phyloP scores from a whole-genome alignment of 495 filamentous ascomycete species.

The Diplogelasinospora grovesii region DNA sequence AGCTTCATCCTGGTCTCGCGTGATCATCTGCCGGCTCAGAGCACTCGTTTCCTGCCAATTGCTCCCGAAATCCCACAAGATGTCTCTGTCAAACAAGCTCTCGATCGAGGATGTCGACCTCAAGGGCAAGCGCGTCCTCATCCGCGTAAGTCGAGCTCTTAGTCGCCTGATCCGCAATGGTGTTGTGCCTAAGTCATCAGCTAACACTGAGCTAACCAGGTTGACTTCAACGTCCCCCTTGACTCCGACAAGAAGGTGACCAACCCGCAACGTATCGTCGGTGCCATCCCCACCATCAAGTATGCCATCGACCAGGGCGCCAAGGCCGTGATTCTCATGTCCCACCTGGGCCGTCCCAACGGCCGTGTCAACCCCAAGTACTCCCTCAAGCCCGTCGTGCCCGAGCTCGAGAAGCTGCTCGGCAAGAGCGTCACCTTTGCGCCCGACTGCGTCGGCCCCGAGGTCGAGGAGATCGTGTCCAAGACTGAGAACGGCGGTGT shows the following conservation, averaged over 20 bases:
- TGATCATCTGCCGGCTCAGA: neutral
- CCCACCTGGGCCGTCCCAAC: slow-evolving; percentile 92
- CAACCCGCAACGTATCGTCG: slow-evolving; percentile 96
- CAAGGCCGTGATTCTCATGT: slow-evolving; percentile 96
- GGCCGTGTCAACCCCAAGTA: slow-evolving; percentile 88
- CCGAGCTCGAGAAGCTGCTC: slow-evolving; percentile 86
- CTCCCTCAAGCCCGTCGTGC: slow-evolving; percentile 84
- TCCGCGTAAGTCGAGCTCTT: slow-evolving; percentile 65
- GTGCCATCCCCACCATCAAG: slow-evolving; percentile 96
- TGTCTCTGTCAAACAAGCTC: slow-evolving; percentile 99
- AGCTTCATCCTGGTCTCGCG: slow-evolving; percentile 2
- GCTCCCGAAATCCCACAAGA: slow-evolving; percentile 36
- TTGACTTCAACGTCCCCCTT: slow-evolving; percentile 99
- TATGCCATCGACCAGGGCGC: slow-evolving; percentile 91
- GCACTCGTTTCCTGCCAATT: slow-evolving; percentile 8
- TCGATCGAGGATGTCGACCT: slow-evolving; percentile 92
- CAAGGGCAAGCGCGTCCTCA: slow-evolving; percentile 95
- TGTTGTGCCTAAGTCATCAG: neutral
- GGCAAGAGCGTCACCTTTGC: slow-evolving; percentile 79
- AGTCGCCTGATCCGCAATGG: neutral
- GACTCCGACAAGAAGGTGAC: slow-evolving; percentile 87
- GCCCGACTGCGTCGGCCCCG: slow-evolving; percentile 81
- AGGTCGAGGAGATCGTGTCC: slow-evolving; percentile 84
- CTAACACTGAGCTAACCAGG: slow-evolving; percentile 47
- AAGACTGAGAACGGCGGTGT: slow-evolving; percentile 77